Evolutionary conservation across 371 early-diverging fungal species (phyloP), one percentile per base, ranked within the genome.

Genomic region (Haplosporangium sp.): DNA sequence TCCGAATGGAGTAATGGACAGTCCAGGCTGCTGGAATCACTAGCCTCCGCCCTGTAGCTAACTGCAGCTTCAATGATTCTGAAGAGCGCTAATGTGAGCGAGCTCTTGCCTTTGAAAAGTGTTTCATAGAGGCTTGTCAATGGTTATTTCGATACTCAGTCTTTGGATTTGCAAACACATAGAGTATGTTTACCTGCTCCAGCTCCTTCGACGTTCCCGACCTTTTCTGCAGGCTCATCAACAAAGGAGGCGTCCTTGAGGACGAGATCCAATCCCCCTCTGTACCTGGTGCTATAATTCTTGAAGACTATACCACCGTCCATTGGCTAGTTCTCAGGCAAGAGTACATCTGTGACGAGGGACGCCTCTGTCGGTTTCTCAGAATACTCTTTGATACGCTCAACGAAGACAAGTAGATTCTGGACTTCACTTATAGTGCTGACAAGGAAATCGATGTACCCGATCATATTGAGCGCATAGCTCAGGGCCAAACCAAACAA

Each of bases 41-140:
- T 73, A 0, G 67, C 67, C 9, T 12, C 7, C 0, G 73, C 67
- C 67, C 73, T 67, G 58, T 73, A 73, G 20, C 67, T 67, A 16
- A 59, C 59, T 1, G 84, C 84, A 8, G 92, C 84, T 60, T 94
- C 94, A 21, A 94, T 85, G 59, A 94, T 84, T 11, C 94, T 79
- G 84, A 94, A 94, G 40, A 94, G 72, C 0, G 89, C 84, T 46
- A 91, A 66, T 0, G 90, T 90, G 42, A 92, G 57, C 11, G 89
- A 86, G 5, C 86, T 83, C 64, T 94, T 94, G 21, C 95, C 29
- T 29, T 2, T 29, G 29, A 29, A 29, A 29, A 29, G n/a, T n/a
- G n/a, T n/a, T n/a, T n/a, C n/a, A n/a, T n/a, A n/a, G n/a, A n/a
- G n/a, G 29, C 29, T 29, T 29, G 1, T 29, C 29, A 29, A 29